Conservation (phyloP, 768 basidiomycete species). For the Xerocomellus dryophilus region DNA sequence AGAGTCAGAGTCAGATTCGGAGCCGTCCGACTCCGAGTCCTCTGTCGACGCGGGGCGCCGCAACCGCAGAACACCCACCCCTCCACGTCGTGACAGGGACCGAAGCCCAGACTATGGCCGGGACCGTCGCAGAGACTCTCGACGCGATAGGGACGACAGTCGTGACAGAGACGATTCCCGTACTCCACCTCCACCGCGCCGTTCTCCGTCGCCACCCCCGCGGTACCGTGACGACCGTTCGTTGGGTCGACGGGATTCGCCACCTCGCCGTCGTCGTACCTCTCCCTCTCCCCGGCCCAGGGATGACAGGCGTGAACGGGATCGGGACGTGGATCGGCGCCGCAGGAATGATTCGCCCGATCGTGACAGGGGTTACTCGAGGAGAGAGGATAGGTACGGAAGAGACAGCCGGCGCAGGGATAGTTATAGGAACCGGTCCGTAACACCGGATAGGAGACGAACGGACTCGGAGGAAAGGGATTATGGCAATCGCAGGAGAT, state of each 20-base stretch:
- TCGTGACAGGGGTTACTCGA: slow-evolving; percentile 16
- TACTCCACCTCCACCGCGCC: slow-evolving; percentile 33
- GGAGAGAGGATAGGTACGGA: slow-evolving; percentile 23
- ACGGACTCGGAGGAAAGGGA: slow-evolving; percentile 25
- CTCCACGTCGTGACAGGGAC: slow-evolving; percentile 30
- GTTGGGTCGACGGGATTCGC: slow-evolving; percentile 25
- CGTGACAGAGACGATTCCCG: slow-evolving; percentile 34
- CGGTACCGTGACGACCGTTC: slow-evolving; percentile 25
- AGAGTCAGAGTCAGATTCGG: slow-evolving; percentile 39
- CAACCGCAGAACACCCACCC: slow-evolving; percentile 32
- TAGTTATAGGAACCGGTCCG: slow-evolving; percentile 20
- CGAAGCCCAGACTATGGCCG: slow-evolving; percentile 20
- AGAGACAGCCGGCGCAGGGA: slow-evolving; percentile 24
- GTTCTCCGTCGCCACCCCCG: slow-evolving; percentile 26
- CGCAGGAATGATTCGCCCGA: slow-evolving; percentile 27
- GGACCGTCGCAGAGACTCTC: slow-evolving; percentile 18
- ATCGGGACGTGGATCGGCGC: slow-evolving; percentile 26
- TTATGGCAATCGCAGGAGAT: slow-evolving; percentile 21
- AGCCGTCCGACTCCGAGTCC: slow-evolving; percentile 36
- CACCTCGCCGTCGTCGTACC: slow-evolving; percentile 20
- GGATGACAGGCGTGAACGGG: slow-evolving; percentile 20
- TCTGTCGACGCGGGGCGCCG: slow-evolving; percentile 35
- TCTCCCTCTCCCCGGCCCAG: slow-evolving; percentile 26
- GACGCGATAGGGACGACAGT: slow-evolving; percentile 16
- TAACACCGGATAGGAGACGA: slow-evolving; percentile 24